Evolutionary conservation across 169 alveolate genomes (phyloP).

Genomic region (Plasmodium gaboni): DNA sequence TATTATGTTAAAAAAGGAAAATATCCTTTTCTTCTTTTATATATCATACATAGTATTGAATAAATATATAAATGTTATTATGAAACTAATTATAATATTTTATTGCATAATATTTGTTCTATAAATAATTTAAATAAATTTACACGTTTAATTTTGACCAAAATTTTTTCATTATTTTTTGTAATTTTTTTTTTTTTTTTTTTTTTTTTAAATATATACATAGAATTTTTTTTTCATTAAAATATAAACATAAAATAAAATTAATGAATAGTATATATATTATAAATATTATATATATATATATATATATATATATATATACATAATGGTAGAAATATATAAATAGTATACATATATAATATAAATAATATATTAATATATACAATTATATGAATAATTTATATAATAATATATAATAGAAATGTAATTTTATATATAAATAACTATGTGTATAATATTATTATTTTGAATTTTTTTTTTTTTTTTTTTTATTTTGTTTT

Average conservation of each 20-base stretch:
- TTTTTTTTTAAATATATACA: conserved; percentile 13
- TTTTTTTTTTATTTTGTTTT: no score
- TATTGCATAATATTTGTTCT: conserved; percentile 5
- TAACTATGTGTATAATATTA: no score
- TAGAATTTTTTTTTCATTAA: conserved; percentile 9
- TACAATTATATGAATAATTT: no score
- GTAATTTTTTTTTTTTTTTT: background rate
- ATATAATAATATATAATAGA: no score
- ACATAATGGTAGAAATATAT: background rate
- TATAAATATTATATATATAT: background rate
- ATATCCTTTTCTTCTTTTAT: background rate
- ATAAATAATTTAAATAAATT: conserved; percentile 1
- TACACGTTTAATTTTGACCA: conserved; percentile 2
- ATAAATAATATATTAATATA: no score
- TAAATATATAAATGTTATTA: background rate
- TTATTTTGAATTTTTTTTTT: no score
- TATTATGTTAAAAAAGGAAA: no score
- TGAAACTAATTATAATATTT: no score
- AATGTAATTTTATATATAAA: no score
- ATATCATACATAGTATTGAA: background rate
- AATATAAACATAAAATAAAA: background rate
- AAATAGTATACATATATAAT: no score
- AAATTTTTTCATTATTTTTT: background rate
- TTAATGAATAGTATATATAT: conserved; percentile 1
- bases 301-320: conserved; percentile 18